These are phyloP conservation scores for Sphaerosporella brunnea DNA, from an alignment of 495 filamentous ascomycete species.

Conservation along the genomic window DNA sequence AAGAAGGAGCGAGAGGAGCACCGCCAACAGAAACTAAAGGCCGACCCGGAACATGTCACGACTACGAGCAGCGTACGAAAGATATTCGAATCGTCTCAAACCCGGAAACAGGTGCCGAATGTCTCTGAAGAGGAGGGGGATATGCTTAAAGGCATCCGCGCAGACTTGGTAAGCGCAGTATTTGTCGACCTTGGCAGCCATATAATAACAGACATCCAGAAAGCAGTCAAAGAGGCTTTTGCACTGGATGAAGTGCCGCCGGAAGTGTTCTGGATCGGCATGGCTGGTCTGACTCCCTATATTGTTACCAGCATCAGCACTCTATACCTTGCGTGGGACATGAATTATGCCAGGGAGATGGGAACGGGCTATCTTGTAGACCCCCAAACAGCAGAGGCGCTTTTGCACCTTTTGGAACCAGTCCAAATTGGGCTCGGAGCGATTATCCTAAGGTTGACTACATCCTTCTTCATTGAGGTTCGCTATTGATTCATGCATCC, in stretches of 20 bases:
- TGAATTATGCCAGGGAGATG: conserved; percentile 44
- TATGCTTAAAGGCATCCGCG: conserved; percentile 49
- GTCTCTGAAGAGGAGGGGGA: conserved; percentile 25
- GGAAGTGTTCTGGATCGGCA: conserved; percentile 63
- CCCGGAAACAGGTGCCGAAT: neutral
- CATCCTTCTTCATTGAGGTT: neutral
- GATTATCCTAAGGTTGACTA: conserved; percentile 40
- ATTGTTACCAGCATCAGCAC: conserved; percentile 71
- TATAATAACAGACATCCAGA: conserved; percentile 30
- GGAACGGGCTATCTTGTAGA: conserved; percentile 48
- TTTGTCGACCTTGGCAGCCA: neutral
- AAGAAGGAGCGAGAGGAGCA: neutral
- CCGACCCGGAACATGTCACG: neutral
- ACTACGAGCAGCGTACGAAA: neutral
- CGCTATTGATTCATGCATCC: conserved; percentile 20
- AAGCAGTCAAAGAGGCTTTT: conserved; percentile 77
- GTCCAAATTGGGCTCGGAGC: conserved; percentile 88
- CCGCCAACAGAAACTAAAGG: neutral
- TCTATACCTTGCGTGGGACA: conserved; percentile 67
- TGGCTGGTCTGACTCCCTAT: conserved; percentile 83
- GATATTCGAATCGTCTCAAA: neutral
- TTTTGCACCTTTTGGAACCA: conserved; percentile 70
- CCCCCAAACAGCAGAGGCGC: conserved; percentile 50
- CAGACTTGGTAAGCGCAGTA: conserved; percentile 50
- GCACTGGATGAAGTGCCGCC: conserved; percentile 55